Evolutionary conservation across 495 filamentous ascomycete species (phyloP), one percentile per base, ranked within the genome.

Genomic region (Paragyromitra xinjiangensis): DNA sequence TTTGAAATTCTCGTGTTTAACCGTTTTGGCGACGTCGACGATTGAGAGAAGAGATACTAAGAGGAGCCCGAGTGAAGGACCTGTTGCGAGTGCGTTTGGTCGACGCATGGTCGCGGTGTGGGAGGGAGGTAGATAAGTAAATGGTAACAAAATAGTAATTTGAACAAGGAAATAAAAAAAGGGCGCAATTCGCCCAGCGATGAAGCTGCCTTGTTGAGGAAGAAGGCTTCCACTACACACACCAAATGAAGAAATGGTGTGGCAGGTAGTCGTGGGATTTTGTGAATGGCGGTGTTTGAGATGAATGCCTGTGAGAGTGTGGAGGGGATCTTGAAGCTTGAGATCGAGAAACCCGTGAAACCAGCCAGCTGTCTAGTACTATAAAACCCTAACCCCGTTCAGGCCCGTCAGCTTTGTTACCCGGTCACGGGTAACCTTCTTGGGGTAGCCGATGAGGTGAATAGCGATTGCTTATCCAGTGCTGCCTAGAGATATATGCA

Each of bases 1-100:
- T 82, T 98, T 99, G 88, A 98, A 98, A 80, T 94, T 93, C 79
- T 96, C 91, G 79, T 97, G 92, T 85, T 99, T 98, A 22, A 99
- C 96, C 80, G 88, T 85, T 68, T 89, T 94, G 95, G 82, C 29
- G 78, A 58, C 42, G 14, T 70, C 68, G 73, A 64, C 73, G 70
- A 73, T 24, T 29, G 34, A 61, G 71, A 80, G 77, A 40, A 80
- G 48, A 22, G 75, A 59, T 44, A 79, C 19, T 2, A 79, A 5
- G 45, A 79, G 55, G 51, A 50, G n/a, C 19, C 74, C 69, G n/a
- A 72, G 48, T 8, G 40, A 59, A 19, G 74, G 63, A 2, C 34
- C 26, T 6, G 40, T 64, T 26, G 42, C 58, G 16, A 71, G 59
- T 50, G 67, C 45, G 22, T 77, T 77, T 73, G 53, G 51, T 34